These are phyloP conservation scores for Gaultheria prostrata DNA, from an alignment of 148 eudicot species.

Conservation along the genomic window DNA sequence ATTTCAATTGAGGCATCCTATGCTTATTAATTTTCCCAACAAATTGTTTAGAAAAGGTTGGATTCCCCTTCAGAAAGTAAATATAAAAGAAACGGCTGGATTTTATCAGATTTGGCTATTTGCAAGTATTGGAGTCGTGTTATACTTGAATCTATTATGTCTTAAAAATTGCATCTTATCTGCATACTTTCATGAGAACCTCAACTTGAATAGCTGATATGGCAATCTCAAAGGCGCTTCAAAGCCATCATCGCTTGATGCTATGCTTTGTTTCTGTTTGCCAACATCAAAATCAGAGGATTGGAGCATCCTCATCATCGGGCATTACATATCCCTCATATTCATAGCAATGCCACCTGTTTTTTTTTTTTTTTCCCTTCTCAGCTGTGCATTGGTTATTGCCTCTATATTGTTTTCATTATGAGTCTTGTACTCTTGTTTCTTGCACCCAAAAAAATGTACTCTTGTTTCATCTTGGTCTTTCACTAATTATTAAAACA, in stretches of 20 bases:
- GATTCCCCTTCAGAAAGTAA: not conserved
- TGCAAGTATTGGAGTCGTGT: not conserved
- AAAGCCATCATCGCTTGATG: not conserved
- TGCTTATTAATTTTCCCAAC: not conserved
- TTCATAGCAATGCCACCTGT: not conserved
- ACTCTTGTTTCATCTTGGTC: not conserved
- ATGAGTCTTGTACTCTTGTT: not conserved
- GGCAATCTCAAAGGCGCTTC: not conserved
- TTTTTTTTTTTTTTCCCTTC: not conserved
- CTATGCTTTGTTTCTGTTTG: not conserved
- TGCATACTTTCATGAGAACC: not conserved
- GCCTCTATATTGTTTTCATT: not conserved
- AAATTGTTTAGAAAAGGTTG: not conserved
- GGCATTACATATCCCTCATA: not conserved
- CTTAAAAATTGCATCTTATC: not conserved
- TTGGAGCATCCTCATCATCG: not conserved
- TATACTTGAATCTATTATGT: not conserved
- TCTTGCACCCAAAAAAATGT: too few relatives aligned
- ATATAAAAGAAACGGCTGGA: not conserved
- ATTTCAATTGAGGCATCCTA: not conserved
- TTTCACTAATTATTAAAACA: not conserved
- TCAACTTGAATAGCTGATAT: not conserved
- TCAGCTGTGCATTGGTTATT: not conserved
- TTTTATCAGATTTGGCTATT: not conserved
- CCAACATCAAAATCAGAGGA: not conserved